Conservation (phyloP, 1,284 basidiomycete genomes). For the Malassezia psittaci region DNA sequence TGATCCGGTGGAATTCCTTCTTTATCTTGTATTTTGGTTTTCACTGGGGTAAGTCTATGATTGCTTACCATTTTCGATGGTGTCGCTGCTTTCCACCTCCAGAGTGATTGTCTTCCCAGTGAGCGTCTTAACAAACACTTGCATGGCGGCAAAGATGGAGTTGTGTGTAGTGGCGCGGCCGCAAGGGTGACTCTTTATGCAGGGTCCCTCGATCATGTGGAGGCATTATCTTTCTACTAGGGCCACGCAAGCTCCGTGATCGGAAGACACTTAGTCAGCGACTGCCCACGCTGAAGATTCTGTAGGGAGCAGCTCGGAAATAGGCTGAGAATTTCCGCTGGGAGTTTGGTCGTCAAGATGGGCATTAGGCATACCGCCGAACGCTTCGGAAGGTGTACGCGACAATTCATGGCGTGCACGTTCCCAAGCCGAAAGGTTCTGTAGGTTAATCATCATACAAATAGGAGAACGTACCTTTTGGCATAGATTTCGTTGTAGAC, state of each 20-base stretch:
- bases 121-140: constrained; percentile 45
- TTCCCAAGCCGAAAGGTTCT: constrained; percentile 1
- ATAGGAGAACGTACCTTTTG: constrained; percentile 59
- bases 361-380: constrained; percentile 11
- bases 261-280: constrained; percentile 1
- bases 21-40: constrained; percentile 53
- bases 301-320: too few species aligned
- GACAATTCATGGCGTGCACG: neutral
- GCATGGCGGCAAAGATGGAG: constrained; percentile 19
- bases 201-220: constrained; percentile 2
- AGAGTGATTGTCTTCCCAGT: constrained; percentile 49
- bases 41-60: constrained; percentile 22
- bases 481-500: constrained; percentile 87
- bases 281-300: neutral
- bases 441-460: neutral
- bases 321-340: too few species aligned
- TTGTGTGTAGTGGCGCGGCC: neutral
- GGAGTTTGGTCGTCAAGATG: neutral
- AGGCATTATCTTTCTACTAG: constrained; percentile 3
- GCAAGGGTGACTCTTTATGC: neutral
- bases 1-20: constrained; percentile 81
- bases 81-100: constrained; percentile 58
- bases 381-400: neutral
- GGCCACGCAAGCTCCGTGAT: constrained; percentile 19
- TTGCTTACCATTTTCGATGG: constrained; percentile 91